phyloP scores from a whole-genome alignment of 768 basidiomycete genomes.

The Imleria badia region DNA sequence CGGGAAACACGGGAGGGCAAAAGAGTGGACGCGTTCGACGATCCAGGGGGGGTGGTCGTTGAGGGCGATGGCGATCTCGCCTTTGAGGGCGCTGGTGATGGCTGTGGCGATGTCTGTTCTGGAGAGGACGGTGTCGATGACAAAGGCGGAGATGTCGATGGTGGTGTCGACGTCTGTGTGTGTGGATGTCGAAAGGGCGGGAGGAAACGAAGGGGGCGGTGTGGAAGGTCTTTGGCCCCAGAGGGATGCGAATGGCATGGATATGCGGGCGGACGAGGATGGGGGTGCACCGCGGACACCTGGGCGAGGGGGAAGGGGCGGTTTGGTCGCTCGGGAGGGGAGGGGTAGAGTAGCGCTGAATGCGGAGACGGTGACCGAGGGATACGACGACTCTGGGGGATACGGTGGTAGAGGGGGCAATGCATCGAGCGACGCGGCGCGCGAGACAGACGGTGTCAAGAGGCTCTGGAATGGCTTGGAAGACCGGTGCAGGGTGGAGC shows the following conservation, averaged over 20 bases:
- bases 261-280: slow-evolving; percentile 46
- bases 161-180: slow-evolving; percentile 35
- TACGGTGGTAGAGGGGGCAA: slow-evolving; percentile 55
- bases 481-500: slow-evolving; percentile 42
- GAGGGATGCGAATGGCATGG: slow-evolving; percentile 79
- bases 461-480: slow-evolving; percentile 44
- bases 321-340: slow-evolving; percentile 45
- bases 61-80: slow-evolving; percentile 54
- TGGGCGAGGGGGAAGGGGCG: slow-evolving; percentile 44
- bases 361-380: slow-evolving; percentile 45
- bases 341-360: slow-evolving; percentile 36
- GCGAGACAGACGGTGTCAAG: slow-evolving; percentile 32
- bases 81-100: slow-evolving; percentile 52
- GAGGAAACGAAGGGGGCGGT: slow-evolving; percentile 31
- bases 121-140: slow-evolving; percentile 53
- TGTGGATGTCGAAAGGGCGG: slow-evolving; percentile 20
- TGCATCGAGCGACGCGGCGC: slow-evolving; percentile 37
- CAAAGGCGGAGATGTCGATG: slow-evolving; percentile 60
- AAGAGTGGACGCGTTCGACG: slow-evolving; percentile 55
- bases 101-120: slow-evolving; percentile 53
- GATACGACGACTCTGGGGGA: slow-evolving; percentile 43
- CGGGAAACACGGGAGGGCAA: slow-evolving; percentile 56
- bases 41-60: slow-evolving; percentile 54
- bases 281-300: slow-evolving; percentile 13
- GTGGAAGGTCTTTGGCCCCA: slow-evolving; percentile 50